A percentile compares a stretch with the other conserved stretches of the same genome.
Conservation (phyloP, 306 rosid species). For the Vigna radiata region DNA sequence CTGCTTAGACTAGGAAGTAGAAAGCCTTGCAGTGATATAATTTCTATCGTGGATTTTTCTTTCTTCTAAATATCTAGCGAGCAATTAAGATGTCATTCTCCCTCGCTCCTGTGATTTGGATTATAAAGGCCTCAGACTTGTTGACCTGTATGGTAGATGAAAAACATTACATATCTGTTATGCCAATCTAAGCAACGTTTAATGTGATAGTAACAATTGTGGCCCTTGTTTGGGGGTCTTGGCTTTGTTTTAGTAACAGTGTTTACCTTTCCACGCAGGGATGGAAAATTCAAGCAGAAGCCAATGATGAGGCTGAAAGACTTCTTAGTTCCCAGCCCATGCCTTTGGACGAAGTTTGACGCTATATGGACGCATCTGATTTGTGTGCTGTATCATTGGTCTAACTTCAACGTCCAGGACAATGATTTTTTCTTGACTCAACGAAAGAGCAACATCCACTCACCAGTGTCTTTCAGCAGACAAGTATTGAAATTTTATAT, state of each 20-base stretch:
- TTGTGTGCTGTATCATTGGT: constrained; percentile 20
- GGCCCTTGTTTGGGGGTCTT: constrained; percentile 7
- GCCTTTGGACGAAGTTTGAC: constrained; percentile 59
- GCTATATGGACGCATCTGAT: constrained; percentile 28
- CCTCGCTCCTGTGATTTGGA: not conserved
- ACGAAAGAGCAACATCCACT: constrained; percentile 32
- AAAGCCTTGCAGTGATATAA: constrained; percentile 27
- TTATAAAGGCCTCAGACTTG: constrained; percentile 1
- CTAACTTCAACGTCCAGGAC: constrained; percentile 36
- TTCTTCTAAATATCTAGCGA: constrained; percentile 29
- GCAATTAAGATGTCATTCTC: constrained; percentile 12
- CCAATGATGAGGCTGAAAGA: constrained; percentile 94
- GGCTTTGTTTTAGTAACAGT: constrained; percentile 18
- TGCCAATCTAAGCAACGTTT: not conserved
- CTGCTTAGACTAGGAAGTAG: constrained; percentile 27
- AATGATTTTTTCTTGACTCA: constrained; percentile 39
- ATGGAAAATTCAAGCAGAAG: constrained; percentile 90
- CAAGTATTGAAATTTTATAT: constrained; percentile 30
- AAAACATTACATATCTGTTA: not conserved
- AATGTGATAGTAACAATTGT: constrained; percentile 16
- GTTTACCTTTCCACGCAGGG: constrained; percentile 51
- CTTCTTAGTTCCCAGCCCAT: constrained; percentile 77
- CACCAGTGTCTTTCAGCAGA: constrained; percentile 32
- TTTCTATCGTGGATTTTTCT: not conserved
- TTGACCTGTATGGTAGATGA: constrained; percentile 24